These are phyloP conservation scores for Thinopyrum elongatum DNA, from an alignment of 176 grass and related monocot genomes.

Conservation along the genomic window DNA sequence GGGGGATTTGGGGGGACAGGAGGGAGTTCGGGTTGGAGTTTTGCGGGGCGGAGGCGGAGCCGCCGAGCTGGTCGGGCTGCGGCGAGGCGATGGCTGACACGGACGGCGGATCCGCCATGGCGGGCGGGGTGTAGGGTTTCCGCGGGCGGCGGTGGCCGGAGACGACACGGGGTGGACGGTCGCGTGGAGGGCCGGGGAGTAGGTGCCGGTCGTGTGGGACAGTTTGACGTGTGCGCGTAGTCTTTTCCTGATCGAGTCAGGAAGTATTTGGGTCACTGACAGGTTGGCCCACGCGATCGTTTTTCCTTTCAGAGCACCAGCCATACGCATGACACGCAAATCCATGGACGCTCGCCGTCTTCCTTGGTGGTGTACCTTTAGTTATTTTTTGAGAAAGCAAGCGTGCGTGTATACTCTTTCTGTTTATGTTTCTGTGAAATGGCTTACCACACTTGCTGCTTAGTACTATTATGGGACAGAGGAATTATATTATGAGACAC, in stretches of 20 bases:
- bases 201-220: constrained; percentile 30
- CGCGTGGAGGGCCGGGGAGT: constrained; percentile 26
- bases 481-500: no score
- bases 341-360: no score
- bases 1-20: constrained; percentile 56
- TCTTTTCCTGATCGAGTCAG: constrained; percentile 31
- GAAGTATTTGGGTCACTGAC: background rate
- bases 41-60: constrained; percentile 51
- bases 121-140: constrained; percentile 28
- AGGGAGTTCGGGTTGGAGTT: constrained; percentile 61
- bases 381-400: no score
- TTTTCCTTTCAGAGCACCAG: background rate
- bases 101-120: constrained; percentile 68
- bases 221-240: constrained; percentile 44
- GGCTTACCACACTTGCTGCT: no score
- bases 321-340: background rate
- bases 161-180: constrained; percentile 37
- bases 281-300: background rate
- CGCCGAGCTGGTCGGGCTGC: constrained; percentile 44
- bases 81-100: constrained; percentile 48
- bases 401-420: no score
- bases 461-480: no score
- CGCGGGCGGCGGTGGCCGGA: constrained; percentile 30
- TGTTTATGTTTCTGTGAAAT: no score
- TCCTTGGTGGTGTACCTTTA: no score